Evolutionary conservation across 768 basidiomycete species (phyloP).

Genomic region (Fomitopsis pulvina): DNA sequence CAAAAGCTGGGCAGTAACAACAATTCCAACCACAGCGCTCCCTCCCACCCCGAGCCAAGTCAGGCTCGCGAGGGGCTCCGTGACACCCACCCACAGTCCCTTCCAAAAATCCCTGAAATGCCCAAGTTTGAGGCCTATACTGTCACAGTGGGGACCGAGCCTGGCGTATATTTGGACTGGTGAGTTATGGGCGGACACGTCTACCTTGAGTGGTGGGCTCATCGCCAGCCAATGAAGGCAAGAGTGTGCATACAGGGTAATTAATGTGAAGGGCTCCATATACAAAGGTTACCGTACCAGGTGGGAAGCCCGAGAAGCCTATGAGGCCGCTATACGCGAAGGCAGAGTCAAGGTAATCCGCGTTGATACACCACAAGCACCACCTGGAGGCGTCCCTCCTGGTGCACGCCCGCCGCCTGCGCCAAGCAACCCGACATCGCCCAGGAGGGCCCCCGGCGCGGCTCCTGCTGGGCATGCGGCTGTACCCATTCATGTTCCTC

Average conservation of each 20-base stretch:
- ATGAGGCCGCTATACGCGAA: not conserved
- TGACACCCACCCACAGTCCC: not conserved
- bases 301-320: constrained; percentile 4
- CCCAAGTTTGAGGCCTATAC: constrained; percentile 13
- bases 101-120: constrained; percentile 3
- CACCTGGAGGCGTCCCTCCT: not conserved
- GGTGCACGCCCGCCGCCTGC: not conserved
- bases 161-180: constrained; percentile 20
- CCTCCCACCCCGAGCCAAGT: not conserved
- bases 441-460: not conserved
- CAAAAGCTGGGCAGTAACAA: constrained; percentile 3
- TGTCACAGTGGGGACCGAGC: constrained; percentile 16
- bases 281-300: constrained; percentile 7
- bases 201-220: too few relatives aligned
- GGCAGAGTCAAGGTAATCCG: constrained; percentile 1
- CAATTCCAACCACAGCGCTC: not conserved
- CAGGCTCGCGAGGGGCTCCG: not conserved
- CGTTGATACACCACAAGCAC: not conserved
- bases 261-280: not conserved
- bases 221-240: not conserved
- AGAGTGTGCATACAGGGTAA: not conserved
- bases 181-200: constrained; percentile 3
- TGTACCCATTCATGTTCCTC: too few relatives aligned
- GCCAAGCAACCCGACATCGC: not conserved
- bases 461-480: not conserved